Conservation (phyloP, 2,329 filamentous ascomycete genomes). For the Trichoderma simmonsii region DNA sequence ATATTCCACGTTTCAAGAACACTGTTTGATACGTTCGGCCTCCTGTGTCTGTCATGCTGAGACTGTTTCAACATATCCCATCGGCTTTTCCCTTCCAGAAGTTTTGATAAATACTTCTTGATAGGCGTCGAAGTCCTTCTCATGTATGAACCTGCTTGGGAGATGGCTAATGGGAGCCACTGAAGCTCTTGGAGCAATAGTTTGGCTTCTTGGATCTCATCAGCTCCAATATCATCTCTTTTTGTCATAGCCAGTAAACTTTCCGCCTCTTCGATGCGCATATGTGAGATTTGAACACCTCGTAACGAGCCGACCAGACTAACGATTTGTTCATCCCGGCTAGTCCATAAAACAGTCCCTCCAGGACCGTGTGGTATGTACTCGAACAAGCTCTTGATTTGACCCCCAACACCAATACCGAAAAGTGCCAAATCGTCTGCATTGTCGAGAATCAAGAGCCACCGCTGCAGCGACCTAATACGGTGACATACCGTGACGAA, state of each 20-base stretch:
- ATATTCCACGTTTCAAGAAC: not conserved
- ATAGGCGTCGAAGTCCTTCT: not conserved
- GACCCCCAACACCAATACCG: not conserved
- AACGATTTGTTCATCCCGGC: not conserved
- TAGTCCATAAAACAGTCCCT: not conserved
- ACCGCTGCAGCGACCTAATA: not conserved
- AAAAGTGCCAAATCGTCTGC: not conserved
- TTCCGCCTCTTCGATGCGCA: accelerated
- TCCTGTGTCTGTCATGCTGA: not conserved
- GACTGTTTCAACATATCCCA: accelerated
- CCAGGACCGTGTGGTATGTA: not conserved
- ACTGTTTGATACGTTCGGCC: not conserved
- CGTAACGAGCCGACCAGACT: accelerated
- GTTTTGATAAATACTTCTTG: not conserved
- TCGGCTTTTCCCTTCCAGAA: not conserved
- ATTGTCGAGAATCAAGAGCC: not conserved
- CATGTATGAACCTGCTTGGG: not conserved
- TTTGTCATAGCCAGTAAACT: accelerated
- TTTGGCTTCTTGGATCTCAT: not conserved
- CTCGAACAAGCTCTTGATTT: accelerated
- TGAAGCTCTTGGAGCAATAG: not conserved
- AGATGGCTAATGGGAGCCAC: not conserved
- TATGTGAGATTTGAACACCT: not conserved
- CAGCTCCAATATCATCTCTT: not conserved
- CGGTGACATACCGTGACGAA: accelerated